Evolutionary conservation across 371 early-diverging fungal genomes (phyloP).

Genomic region (Mycotypha africana): DNA sequence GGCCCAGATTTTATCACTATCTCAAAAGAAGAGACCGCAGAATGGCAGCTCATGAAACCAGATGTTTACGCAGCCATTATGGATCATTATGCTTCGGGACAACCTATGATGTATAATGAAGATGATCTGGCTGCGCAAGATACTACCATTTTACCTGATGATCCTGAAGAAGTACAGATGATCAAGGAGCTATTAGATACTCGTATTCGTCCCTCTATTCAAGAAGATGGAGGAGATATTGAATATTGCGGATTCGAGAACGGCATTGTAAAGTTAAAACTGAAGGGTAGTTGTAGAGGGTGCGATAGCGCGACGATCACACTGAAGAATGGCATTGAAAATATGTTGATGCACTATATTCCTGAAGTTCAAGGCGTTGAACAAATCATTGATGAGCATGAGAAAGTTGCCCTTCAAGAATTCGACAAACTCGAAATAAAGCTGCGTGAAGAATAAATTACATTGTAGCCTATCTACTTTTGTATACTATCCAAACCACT

Average conservation of each 20-base stretch:
- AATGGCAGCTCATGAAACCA: constrained; percentile 95
- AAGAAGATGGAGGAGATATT: constrained; percentile 98
- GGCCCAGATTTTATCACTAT: constrained; percentile 93
- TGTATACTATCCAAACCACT: too few species aligned
- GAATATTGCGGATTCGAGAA: constrained; percentile 88
- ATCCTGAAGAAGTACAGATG: constrained; percentile 91
- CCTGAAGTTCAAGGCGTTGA: constrained; percentile 94
- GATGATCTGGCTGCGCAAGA: constrained; percentile 55
- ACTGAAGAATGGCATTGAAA: constrained; percentile 96
- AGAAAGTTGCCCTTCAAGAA: constrained; percentile 39
- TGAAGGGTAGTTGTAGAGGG: constrained; percentile 95
- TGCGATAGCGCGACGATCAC: constrained; percentile 88
- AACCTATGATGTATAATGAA: constrained; percentile 59
- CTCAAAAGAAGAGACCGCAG: constrained; percentile 74
- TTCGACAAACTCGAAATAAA: constrained; percentile 44
- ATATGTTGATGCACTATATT: constrained; percentile 97
- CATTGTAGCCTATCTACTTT: too few species aligned
- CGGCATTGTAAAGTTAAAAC: constrained; percentile 85
- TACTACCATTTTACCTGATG: constrained; percentile 72
- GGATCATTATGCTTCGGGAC: constrained; percentile 89
- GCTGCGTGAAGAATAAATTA: constrained; percentile 30
- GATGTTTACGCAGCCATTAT: constrained; percentile 92
- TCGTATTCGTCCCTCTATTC: constrained; percentile 92
- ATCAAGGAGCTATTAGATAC: constrained; percentile 96
- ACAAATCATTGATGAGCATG: constrained; percentile 66